Evolutionary conservation across 2,329 filamentous ascomycete genomes (phyloP), one percentile per base, ranked within the genome.

Genomic region (Monilinia vaccinii-corymbosi): DNA sequence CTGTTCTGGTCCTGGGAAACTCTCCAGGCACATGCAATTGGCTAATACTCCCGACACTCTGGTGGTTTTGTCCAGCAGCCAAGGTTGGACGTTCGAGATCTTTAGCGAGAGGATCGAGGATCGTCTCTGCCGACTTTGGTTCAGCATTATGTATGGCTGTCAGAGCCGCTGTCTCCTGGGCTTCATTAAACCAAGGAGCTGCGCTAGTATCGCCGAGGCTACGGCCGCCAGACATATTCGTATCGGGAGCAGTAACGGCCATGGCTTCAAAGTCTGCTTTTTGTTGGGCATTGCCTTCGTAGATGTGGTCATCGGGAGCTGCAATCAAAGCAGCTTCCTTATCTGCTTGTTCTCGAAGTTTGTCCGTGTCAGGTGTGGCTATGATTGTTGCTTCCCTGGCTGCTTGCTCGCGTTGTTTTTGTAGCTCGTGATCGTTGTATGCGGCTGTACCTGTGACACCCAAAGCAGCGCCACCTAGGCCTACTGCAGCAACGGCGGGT

Each of bases 11-110:
- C 40, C 47, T 63, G 3, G 70, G 70, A 59, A 60, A 72, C 48
- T 70, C 70, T 3, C 70, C 70, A 3, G 70, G 70, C 45, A 72
- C 64, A 61, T 72, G 70, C 16, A 72, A 62, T 42, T 71, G 65
- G 25, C 65, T 67, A 36, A 71, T 67, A 48, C 65, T 71, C 45
- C 62, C 56, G 7, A 64, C 65, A 47, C 68, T 70, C 13, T 64
- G 52, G 59, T 70, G 66, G 38, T 65, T 68, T 40, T 67, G 65
- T 18, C 65, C 65, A 14, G 64, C 62, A 31, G 65, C 63, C 14
- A 70, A 56, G 13, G 56, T 48, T 25, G 69, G 69, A 45, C 66
- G 56, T n/a, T 38, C 25, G 31, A 46, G 21, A 18, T 64, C 65
- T 16, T 63, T 60, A 18, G 62, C 62, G 42, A 65, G 36, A 23